Base-by-base conservation (phyloP, 2,329 filamentous ascomycete genomes). In the Ophidiomyces ophidiicola region DNA sequence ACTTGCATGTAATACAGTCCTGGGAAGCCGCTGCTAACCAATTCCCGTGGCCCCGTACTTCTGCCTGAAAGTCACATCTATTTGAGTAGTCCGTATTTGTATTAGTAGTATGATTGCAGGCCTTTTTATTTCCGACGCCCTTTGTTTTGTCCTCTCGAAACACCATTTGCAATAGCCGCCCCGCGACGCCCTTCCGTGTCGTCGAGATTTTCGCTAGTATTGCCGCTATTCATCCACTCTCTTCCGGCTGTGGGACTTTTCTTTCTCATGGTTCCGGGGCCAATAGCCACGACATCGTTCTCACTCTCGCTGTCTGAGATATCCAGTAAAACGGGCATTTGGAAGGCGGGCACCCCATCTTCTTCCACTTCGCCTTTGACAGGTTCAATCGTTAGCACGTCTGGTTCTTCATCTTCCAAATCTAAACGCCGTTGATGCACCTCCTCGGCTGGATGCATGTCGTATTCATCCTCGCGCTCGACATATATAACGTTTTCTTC, bases 401-500 rank as follows among this genome's bases (percentile, higher is more conserved):
- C 90, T 3, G 96, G 79, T 43, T 86, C 80, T 57, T 96, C 90
- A 51, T 96, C 90, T 61, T 98, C 90, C 8, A 81, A 72, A 56
- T 96, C 87, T 2, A 96, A 70, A 30, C 87, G 76, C 20, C 88
- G 76, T 59, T 94, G 88, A 56, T 92, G 85, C 41, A 96, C 79
- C 59, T 96, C 88, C 56, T 94, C 88, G 42, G 88, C 80, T 0
- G 86, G 86, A 56, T 96, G 90, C 41, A 96, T 92, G 59, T 98
- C 92, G 52, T 98, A 98, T 56, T 98, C 90, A 57, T 98, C 90
- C 62, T 98, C 90, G 41, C 76, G 75, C 60, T 98, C 90, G 29
- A 92, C 76, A 56, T 98, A 98, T 58, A 96, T 85, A 15, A 94
- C 86, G 51, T 98, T 98, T 62, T 98, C 90, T 61, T 98, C 90